These are phyloP conservation scores for Podaxis sp. DNA, from an alignment of 768 basidiomycete genomes.

Conservation along the genomic window DNA sequence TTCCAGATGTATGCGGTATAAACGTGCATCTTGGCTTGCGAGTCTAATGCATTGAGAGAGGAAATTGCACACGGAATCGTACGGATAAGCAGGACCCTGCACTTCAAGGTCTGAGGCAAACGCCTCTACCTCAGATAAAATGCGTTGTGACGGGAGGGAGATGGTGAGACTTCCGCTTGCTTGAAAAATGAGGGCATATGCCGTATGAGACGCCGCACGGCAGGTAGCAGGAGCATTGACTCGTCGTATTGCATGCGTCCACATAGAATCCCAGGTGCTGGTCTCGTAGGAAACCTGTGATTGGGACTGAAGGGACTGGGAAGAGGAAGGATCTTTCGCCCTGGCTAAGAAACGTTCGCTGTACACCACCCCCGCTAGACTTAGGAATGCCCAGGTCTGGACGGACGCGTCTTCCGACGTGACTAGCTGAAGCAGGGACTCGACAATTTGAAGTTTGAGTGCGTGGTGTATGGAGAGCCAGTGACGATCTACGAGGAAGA, in stretches of 20 bases:
- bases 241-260: conserved; percentile 79
- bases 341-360: conserved; percentile 30
- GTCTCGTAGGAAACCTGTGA: conserved; percentile 17
- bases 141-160: conserved; percentile 46
- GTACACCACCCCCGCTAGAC: conserved; percentile 67
- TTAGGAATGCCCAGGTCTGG: conserved; percentile 86
- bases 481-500: conserved; percentile 82
- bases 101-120: conserved; percentile 82
- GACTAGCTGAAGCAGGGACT: conserved; percentile 55
- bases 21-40: conserved; percentile 73
- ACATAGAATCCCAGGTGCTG: conserved; percentile 74
- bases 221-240: conserved; percentile 63
- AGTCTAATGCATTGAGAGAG: conserved; percentile 63
- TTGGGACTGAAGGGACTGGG: conserved; percentile 8
- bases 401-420: conserved; percentile 56
- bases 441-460: conserved; percentile 53
- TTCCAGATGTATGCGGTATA: conserved; percentile 83
- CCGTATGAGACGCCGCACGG: conserved; percentile 75
- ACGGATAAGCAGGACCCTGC: conserved; percentile 85
- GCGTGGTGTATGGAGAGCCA: conserved; percentile 59
- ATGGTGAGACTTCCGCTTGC: conserved; percentile 5
- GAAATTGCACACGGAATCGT: conserved; percentile 87
- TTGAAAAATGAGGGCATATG: conserved; percentile 41
- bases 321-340: conserved; percentile 12
- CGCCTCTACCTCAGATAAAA: conserved; percentile 71